phyloP scores from a whole-genome alignment of 441 rosid genomes.

The Pelargonium fulgidum region DNA sequence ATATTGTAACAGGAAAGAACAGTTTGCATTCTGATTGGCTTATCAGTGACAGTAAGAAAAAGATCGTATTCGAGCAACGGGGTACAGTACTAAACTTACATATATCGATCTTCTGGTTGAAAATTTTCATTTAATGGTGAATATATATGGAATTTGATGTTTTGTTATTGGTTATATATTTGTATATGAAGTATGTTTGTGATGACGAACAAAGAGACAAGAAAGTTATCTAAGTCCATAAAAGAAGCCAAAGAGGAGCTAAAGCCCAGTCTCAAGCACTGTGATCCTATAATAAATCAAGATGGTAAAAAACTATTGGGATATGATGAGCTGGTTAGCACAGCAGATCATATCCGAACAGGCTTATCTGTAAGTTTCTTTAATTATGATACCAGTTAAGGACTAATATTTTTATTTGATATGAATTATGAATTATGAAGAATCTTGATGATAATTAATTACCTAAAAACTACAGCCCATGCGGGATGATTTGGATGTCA shows the following conservation, averaged over 20 bases:
- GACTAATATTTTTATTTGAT: too few species aligned
- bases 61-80: conserved; percentile 21
- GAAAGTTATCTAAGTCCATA: conserved; percentile 29
- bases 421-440: too few species aligned
- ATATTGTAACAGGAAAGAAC: conserved; percentile 22
- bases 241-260: conserved; percentile 29
- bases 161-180: too few species aligned
- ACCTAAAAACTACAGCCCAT: too few species aligned
- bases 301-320: conserved; percentile 17
- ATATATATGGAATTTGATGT: too few species aligned
- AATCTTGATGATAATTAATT: too few species aligned
- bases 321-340: conserved; percentile 17
- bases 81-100: conserved; percentile 11
- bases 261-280: conserved; percentile 17
- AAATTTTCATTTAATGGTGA: too few species aligned
- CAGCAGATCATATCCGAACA: conserved; percentile 20
- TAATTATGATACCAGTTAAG: too few species aligned
- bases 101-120: background rate
- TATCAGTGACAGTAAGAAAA: conserved; percentile 25
- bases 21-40: conserved; percentile 28
- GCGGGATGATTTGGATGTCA: too few species aligned
- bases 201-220: conserved; percentile 37
- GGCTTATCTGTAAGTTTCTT: conserved; percentile 25
- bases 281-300: conserved; percentile 20
- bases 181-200: conserved; percentile 23